Percentiles rank a stretch among this genome's conserved stretches.
Conservation (phyloP, 2,329 filamentous ascomycete genomes). For the Rhinocladiella similis region DNA sequence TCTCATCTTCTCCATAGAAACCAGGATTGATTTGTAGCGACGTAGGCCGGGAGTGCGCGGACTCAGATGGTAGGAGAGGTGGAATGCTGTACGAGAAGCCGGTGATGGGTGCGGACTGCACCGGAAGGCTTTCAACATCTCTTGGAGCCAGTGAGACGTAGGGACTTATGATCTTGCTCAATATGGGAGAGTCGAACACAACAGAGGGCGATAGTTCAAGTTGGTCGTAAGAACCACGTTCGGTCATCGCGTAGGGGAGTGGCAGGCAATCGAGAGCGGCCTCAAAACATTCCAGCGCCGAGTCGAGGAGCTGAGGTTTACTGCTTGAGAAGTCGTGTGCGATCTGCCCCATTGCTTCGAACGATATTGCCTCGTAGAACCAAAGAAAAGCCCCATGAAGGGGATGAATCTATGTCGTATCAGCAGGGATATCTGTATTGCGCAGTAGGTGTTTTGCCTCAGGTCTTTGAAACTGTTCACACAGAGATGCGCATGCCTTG, state of each 20-base stretch:
- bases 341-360: conserved; percentile 27
- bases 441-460: conserved; percentile 3
- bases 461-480: conserved; percentile 18
- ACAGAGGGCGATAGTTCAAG: conserved; percentile 9
- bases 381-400: conserved; percentile 26
- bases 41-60: background rate
- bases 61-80: background rate
- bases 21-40: too few relatives aligned
- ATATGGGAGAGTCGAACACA: background rate
- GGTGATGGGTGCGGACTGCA: background rate
- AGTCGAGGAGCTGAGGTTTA: conserved; percentile 24
- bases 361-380: conserved; percentile 28
- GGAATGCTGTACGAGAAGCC: background rate
- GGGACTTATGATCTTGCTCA: background rate
- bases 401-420: conserved; percentile 20
- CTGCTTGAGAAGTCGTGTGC: conserved; percentile 28
- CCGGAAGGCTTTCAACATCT: background rate
- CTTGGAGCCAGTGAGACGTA: background rate
- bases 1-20: background rate
- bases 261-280: conserved; percentile 21
- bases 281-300: conserved; percentile 24
- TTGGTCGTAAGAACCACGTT: conserved; percentile 14
- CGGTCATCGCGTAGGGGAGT: conserved; percentile 18
- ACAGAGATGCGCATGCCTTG: conserved; percentile 25
- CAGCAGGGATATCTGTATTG: background rate